These are phyloP conservation scores for Pleurotus eryngii DNA, from an alignment of 768 basidiomycete species.

Conservation along the genomic window DNA sequence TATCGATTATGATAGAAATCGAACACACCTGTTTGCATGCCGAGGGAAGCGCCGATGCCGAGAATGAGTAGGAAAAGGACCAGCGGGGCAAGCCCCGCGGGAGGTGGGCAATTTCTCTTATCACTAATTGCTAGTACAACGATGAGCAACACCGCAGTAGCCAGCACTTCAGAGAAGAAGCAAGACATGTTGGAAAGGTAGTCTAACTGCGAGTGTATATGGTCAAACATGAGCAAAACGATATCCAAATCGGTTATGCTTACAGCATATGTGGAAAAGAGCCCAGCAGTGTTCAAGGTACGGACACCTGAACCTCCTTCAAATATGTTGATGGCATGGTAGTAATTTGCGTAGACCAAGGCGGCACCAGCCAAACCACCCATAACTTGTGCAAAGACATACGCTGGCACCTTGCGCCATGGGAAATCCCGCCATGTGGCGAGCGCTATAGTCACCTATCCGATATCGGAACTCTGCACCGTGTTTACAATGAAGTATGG, in stretches of 20 bases:
- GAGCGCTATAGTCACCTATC: conserved; percentile 48
- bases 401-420: conserved; percentile 55
- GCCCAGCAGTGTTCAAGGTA: conserved; percentile 52
- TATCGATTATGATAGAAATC: not conserved
- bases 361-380: conserved; percentile 59
- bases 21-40: conserved; percentile 52
- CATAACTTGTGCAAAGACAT: conserved; percentile 55
- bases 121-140: conserved; percentile 53
- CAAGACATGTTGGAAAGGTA: conserved; percentile 37
- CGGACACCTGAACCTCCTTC: conserved; percentile 55
- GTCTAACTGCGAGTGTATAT: conserved; percentile 22
- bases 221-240: not conserved
- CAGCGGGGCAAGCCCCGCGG: conserved; percentile 50
- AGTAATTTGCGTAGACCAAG: conserved; percentile 61
- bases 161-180: conserved; percentile 49
- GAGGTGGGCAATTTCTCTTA: conserved; percentile 44
- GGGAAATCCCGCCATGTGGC: conserved; percentile 54
- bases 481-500: not conserved
- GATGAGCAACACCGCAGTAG: conserved; percentile 51
- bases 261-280: conserved; percentile 65
- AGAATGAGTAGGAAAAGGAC: conserved; percentile 54
- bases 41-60: conserved; percentile 56
- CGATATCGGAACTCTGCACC: not conserved
- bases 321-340: conserved; percentile 61
- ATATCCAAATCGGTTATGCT: conserved; percentile 16